Evolutionary conservation across 768 basidiomycete species (phyloP), one percentile per base, ranked within the genome.

Genomic region (Lactarius sanguifluus): DNA sequence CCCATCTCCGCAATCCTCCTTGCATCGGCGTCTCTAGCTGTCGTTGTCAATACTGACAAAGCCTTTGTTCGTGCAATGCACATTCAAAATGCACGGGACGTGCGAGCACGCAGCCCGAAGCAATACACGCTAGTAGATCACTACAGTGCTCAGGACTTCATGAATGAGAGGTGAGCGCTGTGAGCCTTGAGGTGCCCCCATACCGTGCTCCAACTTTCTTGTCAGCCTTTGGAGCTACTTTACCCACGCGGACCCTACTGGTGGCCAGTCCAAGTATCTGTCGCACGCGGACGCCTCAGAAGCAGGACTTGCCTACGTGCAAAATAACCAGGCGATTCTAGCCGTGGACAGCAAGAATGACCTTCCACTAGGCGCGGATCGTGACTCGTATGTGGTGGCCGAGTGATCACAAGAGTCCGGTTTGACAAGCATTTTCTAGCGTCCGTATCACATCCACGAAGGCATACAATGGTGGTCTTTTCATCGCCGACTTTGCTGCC

Each of bases 401-500:
- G 25, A 18, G 20, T 38, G 10, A 18, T 43, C 28, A 13, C 38
- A 41, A 45, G 15, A 13, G 20, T 3, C 38, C 12, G 20, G 25
- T 30, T 58, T 16, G 57, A 56, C n/a, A 18, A 30, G 23, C n/a
- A 8, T 54, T 30, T 57, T 54, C 8, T 58, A 74, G 73, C 57
- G 71, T 77, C 23, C 72, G 76, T 45, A 74, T 77, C 43, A 61
- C 67, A 30, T 71, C 75, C 12, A 72, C 70, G 45, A 74, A 72
- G 57, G 38, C 69, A 13, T 77, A 75, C 64, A 67, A 61, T 57
- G 50, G 60, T 12, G 76, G 76, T n/a, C 70, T 77, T 20, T 72
- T 77, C 67, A 71, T 77, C 41, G 69, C 75, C 52, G 76, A 77
- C 61, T 70, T 76, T 52, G 62, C 63, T 32, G 58, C 69, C 6